These are phyloP conservation scores for Logfia minima DNA, from an alignment of 129 eudicot genomes.

Conservation along the genomic window DNA sequence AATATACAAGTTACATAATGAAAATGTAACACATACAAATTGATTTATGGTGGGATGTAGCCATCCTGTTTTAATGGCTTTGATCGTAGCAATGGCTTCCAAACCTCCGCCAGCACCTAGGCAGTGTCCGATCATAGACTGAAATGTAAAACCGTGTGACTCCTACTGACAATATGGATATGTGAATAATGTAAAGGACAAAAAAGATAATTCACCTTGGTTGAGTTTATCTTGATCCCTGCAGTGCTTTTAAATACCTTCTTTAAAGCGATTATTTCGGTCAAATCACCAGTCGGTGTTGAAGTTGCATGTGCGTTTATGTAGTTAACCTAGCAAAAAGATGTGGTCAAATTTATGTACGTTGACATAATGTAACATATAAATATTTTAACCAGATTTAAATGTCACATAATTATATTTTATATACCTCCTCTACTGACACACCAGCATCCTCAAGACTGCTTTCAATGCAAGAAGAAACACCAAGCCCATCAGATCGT, in stretches of 20 bases:
- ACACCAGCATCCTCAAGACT: constrained; percentile 85
- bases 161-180: not conserved
- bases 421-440: constrained; percentile 80
- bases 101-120: constrained; percentile 98
- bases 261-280: constrained; percentile 89
- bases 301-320: constrained; percentile 98
- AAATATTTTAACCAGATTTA: constrained; percentile 27
- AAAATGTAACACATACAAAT: constrained; percentile 50
- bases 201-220: constrained; percentile 54
- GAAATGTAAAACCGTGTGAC: constrained; percentile 6
- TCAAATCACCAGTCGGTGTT: constrained; percentile 79
- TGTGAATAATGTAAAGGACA: not conserved
- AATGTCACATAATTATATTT: constrained; percentile 13
- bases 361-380: constrained; percentile 19
- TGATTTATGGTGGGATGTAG: constrained; percentile 94
- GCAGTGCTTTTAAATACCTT: constrained; percentile 84
- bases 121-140: constrained; percentile 99
- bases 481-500: constrained; percentile 94
- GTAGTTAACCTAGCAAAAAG: constrained; percentile 69
- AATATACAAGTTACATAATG: not conserved
- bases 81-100: constrained; percentile 90
- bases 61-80: constrained; percentile 94
- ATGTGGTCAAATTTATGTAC: not conserved
- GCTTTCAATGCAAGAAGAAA: constrained; percentile 77
- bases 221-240: constrained; percentile 81